These are phyloP conservation scores for Kuraishia piskuri DNA, from an alignment of 805 yeast genomes.

Conservation along the genomic window DNA sequence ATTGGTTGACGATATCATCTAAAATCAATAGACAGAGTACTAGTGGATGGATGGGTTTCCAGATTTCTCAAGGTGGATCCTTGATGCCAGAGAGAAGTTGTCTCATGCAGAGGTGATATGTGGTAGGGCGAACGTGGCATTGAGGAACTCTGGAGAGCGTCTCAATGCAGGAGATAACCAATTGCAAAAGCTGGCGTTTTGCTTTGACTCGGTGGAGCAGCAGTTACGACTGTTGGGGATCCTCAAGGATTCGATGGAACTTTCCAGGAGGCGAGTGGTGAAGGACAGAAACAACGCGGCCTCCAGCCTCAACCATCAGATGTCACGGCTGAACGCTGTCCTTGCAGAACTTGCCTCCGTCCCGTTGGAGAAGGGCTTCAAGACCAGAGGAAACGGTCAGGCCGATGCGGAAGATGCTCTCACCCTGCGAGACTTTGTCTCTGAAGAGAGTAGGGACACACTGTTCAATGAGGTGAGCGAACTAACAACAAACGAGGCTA, in stretches of 20 bases:
- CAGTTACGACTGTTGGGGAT: conserved; percentile 35
- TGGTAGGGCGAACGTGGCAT: conserved; percentile 35
- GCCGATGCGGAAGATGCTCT: conserved; percentile 7
- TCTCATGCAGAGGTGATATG: conserved; percentile 42
- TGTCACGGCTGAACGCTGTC: conserved; percentile 23
- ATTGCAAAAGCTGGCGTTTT: conserved; percentile 34
- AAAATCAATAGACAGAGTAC: too few species aligned
- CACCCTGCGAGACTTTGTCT: conserved; percentile 38
- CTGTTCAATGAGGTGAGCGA: conserved; percentile 19
- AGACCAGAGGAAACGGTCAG: conserved; percentile 5
- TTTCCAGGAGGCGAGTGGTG: conserved; percentile 21
- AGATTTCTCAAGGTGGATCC: conserved; percentile 25
- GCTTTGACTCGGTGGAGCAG: conserved; percentile 34
- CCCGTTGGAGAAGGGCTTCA: conserved; percentile 25
- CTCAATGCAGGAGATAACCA: conserved; percentile 31
- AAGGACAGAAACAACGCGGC: conserved; percentile 15
- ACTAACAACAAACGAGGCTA: background rate
- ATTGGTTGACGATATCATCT: too few species aligned
- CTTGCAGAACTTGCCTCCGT: conserved; percentile 25
- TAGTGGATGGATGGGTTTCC: conserved; percentile 7
- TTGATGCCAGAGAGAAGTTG: conserved; percentile 39
- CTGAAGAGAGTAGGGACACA: conserved; percentile 28
- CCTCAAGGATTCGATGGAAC: conserved; percentile 18
- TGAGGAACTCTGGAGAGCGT: conserved; percentile 26
- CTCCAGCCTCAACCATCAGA: conserved; percentile 18